Evolutionary conservation across 371 early-diverging fungal genomes (phyloP).

Genomic region (Mycotypha africana): DNA sequence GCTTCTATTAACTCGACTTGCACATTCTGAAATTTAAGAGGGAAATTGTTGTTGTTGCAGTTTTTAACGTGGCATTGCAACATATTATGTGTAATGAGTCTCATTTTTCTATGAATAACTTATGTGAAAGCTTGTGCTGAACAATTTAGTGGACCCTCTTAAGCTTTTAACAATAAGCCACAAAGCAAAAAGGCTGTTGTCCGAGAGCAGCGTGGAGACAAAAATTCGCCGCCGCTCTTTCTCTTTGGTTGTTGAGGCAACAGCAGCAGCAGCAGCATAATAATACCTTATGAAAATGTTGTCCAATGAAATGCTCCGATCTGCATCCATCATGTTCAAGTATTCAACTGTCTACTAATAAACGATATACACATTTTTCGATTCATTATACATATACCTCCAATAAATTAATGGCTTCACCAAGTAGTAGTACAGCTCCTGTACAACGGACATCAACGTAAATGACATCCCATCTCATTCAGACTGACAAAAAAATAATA

Average conservation of each 20-base stretch:
- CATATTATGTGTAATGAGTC: conserved; percentile 97
- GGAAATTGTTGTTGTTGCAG: conserved; percentile 87
- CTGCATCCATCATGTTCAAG: background rate
- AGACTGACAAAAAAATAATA: too few species aligned
- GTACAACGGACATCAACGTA: too few species aligned
- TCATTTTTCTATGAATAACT: too few species aligned
- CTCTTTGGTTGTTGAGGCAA: background rate
- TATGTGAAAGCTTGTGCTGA: too few species aligned
- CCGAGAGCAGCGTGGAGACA: too few species aligned
- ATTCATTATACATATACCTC: too few species aligned
- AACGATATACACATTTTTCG: too few species aligned
- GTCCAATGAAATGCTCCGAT: background rate
- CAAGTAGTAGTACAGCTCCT: background rate
- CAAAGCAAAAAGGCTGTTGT: too few species aligned
- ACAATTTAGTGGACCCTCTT: too few species aligned
- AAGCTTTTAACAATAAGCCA: too few species aligned
- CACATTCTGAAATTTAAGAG: conserved; percentile 79
- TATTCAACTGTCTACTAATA: background rate
- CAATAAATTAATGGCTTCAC: conserved; percentile 1
- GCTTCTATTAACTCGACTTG: conserved; percentile 79
- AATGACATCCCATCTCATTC: too few species aligned
- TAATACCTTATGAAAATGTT: too few species aligned
- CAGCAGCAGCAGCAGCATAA: background rate
- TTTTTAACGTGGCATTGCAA: conserved; percentile 95
- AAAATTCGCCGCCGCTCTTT: background rate